A percentile compares a stretch with the other conserved stretches of the same genome.
phyloP scores from a whole-genome alignment of 2,329 filamentous ascomycete species.

The Aureobasidium vineae region DNA sequence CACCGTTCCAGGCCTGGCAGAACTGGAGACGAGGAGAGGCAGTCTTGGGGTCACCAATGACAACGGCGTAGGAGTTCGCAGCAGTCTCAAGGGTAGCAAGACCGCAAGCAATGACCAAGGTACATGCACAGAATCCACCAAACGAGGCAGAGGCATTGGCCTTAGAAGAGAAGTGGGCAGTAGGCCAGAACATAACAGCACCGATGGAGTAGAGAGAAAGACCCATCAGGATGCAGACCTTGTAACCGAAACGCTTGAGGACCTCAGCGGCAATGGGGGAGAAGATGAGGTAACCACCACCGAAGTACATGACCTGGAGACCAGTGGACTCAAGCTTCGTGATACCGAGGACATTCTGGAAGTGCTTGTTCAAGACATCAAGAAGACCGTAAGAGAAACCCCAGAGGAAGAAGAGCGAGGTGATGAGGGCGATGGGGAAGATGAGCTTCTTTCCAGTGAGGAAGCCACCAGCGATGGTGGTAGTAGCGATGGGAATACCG shows the following conservation, averaged over 20 bases:
- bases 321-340: conserved; percentile 45
- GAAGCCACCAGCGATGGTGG: conserved; percentile 43
- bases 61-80: conserved; percentile 43
- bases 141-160: conserved; percentile 37
- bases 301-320: conserved; percentile 45
- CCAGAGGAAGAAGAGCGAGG: conserved; percentile 50
- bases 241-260: conserved; percentile 48
- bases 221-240: conserved; percentile 47
- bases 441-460: conserved; percentile 49
- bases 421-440: conserved; percentile 50
- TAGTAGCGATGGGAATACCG: conserved; percentile 42
- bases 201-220: conserved; percentile 41
- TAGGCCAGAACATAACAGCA: conserved; percentile 43
- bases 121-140: conserved; percentile 43
- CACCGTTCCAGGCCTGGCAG: conserved; percentile 43
- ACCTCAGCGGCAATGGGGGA: conserved; percentile 46
- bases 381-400: conserved; percentile 41
- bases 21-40: conserved; percentile 43
- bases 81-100: conserved; percentile 43
- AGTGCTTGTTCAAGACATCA: conserved; percentile 42
- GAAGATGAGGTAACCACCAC: conserved; percentile 46
- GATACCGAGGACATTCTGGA: conserved; percentile 40
- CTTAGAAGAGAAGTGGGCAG: conserved; percentile 38
- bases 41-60: conserved; percentile 40
- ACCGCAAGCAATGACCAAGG: conserved; percentile 43